These are phyloP conservation scores for Micromonas pusilla DNA, from an alignment of 139 green algal genomes.

Conservation along the genomic window DNA sequence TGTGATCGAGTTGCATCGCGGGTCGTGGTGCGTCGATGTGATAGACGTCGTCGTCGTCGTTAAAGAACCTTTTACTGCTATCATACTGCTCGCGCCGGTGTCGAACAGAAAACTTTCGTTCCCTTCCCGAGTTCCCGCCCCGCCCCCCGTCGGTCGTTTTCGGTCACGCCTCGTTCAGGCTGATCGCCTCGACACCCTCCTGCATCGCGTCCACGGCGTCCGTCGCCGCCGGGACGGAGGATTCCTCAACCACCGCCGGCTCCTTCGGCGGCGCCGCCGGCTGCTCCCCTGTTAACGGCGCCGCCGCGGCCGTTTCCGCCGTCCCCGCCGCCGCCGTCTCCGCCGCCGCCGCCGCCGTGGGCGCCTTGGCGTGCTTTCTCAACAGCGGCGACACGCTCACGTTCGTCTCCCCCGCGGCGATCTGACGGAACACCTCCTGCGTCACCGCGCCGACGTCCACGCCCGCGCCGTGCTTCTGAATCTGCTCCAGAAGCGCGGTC, in stretches of 20 bases:
- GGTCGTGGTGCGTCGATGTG: too few relatives aligned
- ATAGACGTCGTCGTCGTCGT: too few relatives aligned
- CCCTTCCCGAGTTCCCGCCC: background rate
- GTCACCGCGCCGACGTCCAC: conserved; percentile 57
- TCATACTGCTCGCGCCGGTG: too few relatives aligned
- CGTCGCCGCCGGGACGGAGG: too few relatives aligned
- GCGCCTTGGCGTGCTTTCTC: background rate
- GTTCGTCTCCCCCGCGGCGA: conserved; percentile 37
- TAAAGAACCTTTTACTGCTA: too few relatives aligned
- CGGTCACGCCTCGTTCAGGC: background rate
- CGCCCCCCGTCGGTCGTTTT: background rate
- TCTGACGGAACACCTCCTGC: conserved; percentile 62
- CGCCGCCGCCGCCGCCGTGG: background rate
- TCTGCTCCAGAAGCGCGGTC: conserved; percentile 9
- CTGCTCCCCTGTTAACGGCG: too few relatives aligned
- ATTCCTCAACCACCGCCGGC: too few relatives aligned
- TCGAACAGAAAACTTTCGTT: too few relatives aligned
- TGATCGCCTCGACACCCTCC: background rate
- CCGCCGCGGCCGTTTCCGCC: too few relatives aligned
- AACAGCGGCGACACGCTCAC: conserved; percentile 29
- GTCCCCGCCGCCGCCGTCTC: background rate
- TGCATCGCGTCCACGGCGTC: background rate
- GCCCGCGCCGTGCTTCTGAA: conserved; percentile 11
- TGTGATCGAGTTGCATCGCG: background rate
- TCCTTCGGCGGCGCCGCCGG: too few relatives aligned